A percentile compares a stretch with the other conserved stretches of the same genome.
Evolutionary conservation across 2,329 filamentous ascomycete genomes (phyloP).

Genomic region (Venturia oleaginea): DNA sequence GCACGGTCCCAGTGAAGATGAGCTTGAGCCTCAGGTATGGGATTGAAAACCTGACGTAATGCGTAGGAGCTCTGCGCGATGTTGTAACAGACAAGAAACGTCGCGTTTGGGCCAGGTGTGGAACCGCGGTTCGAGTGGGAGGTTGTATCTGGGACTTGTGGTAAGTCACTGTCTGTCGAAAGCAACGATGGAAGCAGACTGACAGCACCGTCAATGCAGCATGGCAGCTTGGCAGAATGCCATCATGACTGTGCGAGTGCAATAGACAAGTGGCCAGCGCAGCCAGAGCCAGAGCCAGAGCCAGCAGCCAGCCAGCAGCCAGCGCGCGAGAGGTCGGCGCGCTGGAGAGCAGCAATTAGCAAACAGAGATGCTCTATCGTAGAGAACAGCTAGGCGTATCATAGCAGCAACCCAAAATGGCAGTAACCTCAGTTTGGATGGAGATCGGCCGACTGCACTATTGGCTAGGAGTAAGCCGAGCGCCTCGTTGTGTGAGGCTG

Average conservation of each 20-base stretch:
- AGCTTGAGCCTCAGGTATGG: not conserved
- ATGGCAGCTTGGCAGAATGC: not conserved
- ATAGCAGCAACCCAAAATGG: not conserved
- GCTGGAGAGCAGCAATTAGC: too few species aligned
- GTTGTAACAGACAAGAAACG: slow-evolving; percentile 6
- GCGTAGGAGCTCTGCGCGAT: not conserved
- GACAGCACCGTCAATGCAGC: not conserved
- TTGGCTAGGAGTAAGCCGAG: slow-evolving; percentile 3
- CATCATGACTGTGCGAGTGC: not conserved
- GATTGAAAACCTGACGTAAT: not conserved
- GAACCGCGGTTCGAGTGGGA: not conserved
- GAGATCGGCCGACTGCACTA: not conserved
- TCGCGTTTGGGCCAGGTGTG: not conserved
- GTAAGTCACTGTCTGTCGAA: too few species aligned
- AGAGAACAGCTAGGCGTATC: not conserved
- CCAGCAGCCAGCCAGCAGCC: too few species aligned
- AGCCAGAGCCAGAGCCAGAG: not conserved
- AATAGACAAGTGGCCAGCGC: not conserved
- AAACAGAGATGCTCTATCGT: too few species aligned
- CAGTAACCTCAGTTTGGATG: not conserved
- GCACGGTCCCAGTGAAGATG: not conserved
- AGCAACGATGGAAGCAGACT: not conserved
- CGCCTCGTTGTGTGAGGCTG: not conserved
- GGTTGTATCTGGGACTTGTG: too few species aligned
- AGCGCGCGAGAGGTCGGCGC: not conserved